These are phyloP conservation scores for Kodamaea alishanica DNA, from an alignment of 1,139 yeast genomes.

Conservation along the genomic window DNA sequence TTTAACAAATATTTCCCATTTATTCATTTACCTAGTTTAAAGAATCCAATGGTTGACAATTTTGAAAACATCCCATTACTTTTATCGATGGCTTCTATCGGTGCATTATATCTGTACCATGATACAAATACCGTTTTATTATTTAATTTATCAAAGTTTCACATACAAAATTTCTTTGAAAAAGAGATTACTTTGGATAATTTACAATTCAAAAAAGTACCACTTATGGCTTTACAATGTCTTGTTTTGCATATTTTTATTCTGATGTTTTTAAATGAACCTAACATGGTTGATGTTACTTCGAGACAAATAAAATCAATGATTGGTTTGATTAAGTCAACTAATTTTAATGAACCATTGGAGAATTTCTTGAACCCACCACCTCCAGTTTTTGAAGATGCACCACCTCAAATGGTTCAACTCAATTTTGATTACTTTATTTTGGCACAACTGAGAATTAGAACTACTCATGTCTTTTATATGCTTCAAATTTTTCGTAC, in stretches of 20 bases:
- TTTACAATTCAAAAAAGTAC: conserved; percentile 59
- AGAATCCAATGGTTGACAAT: conserved; percentile 50
- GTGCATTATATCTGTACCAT: conserved; percentile 83
- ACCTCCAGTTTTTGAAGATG: conserved; percentile 14
- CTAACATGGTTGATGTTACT: conserved; percentile 67
- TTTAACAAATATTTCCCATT: conserved; percentile 82
- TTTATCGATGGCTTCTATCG: conserved; percentile 83
- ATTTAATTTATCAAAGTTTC: conserved; percentile 74
- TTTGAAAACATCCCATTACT: conserved; percentile 70
- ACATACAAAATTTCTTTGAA: conserved; percentile 75
- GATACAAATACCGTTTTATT: conserved; percentile 71
- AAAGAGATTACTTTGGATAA: conserved; percentile 45
- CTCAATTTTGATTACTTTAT: conserved; percentile 73
- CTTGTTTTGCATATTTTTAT: conserved; percentile 76
- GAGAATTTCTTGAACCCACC: conserved; percentile 65
- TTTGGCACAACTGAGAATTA: conserved; percentile 75
- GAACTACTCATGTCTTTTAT: conserved; percentile 80
- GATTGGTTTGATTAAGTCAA: conserved; percentile 73
- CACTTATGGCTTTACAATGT: conserved; percentile 86
- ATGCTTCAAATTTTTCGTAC: conserved; percentile 69
- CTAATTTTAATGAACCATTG: conserved; percentile 69
- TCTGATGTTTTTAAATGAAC: conserved; percentile 78
- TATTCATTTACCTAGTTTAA: conserved; percentile 68
- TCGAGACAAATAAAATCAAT: conserved; percentile 73
- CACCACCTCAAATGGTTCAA: conserved; percentile 21